These are phyloP conservation scores for Xylaria sp. DNA, from an alignment of 2,329 filamentous ascomycete species.

Conservation along the genomic window DNA sequence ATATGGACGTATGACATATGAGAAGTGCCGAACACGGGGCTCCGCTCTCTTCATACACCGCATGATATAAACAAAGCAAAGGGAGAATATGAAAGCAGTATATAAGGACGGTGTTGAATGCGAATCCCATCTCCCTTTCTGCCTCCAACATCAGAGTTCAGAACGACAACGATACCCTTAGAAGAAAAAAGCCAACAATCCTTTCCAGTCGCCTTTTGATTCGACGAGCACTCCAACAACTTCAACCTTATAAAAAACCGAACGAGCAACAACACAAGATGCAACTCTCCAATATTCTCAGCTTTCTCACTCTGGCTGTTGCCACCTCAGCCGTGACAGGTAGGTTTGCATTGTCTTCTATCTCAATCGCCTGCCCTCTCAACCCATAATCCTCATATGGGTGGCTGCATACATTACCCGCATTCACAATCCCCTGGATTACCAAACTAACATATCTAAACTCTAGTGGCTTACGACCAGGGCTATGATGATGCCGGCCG, in stretches of 20 bases:
- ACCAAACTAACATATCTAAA: slow-evolving; percentile 36
- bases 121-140: slow-evolving; percentile 5
- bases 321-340: slow-evolving; percentile 45
- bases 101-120: slow-evolving; percentile 21
- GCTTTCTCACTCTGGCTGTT: slow-evolving; percentile 46
- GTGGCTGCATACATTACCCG: not conserved
- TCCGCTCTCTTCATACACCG: slow-evolving; percentile 10
- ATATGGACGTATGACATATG: slow-evolving; percentile 14
- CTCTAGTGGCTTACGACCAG: slow-evolving; percentile 74
- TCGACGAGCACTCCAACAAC: not conserved
- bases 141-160: slow-evolving; percentile 14
- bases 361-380: not conserved
- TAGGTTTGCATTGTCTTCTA: slow-evolving; percentile 25
- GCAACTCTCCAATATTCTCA: slow-evolving; percentile 48
- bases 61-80: not conserved
- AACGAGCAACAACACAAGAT: slow-evolving; percentile 40
- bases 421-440: not conserved
- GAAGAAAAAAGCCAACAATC: not conserved
- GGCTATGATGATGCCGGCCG: slow-evolving; percentile 72
- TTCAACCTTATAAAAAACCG: not conserved
- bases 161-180: not conserved
- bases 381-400: too few relatives aligned
- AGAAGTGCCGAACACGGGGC: slow-evolving; percentile 14
- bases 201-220: not conserved
- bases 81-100: slow-evolving; percentile 5